Base-by-base conservation (phyloP, 148 eudicot species). In the Suaeda aralocaspica region DNA sequence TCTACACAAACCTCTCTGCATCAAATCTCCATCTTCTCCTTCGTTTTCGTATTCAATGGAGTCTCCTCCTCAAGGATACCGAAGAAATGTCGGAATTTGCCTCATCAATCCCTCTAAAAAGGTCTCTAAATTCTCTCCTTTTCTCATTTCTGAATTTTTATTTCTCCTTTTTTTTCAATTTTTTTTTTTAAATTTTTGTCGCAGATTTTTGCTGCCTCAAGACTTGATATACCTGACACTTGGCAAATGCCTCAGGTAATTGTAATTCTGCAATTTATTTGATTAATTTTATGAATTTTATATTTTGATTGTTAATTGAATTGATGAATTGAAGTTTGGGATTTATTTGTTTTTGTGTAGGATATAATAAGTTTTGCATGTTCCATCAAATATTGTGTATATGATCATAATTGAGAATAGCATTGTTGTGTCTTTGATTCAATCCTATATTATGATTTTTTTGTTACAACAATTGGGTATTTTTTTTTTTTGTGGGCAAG, bases 221-320 rank as follows among this genome's bases (percentile, higher is more conserved):
- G 98, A 81, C 93, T 90, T 49, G 98, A 90, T 78, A 76, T 90
- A 42, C 96, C 96, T 14, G 90, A 84, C 60, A 19, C 92, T 61
- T 93, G 96, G 98, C 98, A 93, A 72, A 93, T 93, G 96, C 98
- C 98, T 26, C 96, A 90, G 94, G 98, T 92, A 78, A 59, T 31
- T 62, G 29, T 14, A 9, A 24, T 4, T 71, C 10, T 39, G 9
- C 15, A 31, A 31, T 57, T 22, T 31, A 15, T 49, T 25, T 6
- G 19, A 5, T 8, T 18, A 13, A 36, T 36, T 36, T n/a, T n/a
- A n/a, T n/a, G n/a, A n/a, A n/a, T n/a, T n/a, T n/a, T n/a, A n/a
- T n/a, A n/a, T n/a, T n/a, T n/a, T n/a, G n/a, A n/a, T n/a, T n/a
- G n/a, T n/a, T n/a, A n/a, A n/a, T n/a, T n/a, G n/a, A n/a, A n/a